Percentiles rank a stretch among this genome's conserved stretches.
These are phyloP conservation scores for Noccaea bulbosa DNA, from an alignment of 345 rosid species.

Conservation along the genomic window DNA sequence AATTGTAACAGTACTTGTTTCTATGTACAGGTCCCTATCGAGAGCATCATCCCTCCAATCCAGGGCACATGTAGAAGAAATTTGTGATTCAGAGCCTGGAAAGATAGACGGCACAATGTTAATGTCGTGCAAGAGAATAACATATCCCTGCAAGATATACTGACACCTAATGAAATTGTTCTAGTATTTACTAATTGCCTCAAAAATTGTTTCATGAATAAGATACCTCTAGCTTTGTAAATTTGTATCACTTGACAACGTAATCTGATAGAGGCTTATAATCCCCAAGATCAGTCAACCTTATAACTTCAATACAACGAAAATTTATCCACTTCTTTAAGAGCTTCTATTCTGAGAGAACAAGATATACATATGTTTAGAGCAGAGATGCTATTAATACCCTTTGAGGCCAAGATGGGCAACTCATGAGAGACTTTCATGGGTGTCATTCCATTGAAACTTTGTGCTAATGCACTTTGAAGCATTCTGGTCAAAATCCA, in stretches of 20 bases:
- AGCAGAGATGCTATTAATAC: conserved; percentile 47
- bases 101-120: conserved; percentile 32
- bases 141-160: conserved; percentile 16
- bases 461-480: conserved; percentile 76
- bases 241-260: conserved; percentile 14
- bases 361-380: conserved; percentile 6
- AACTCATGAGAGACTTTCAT: conserved; percentile 52
- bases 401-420: conserved; percentile 48
- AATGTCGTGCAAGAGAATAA: background rate
- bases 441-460: conserved; percentile 70
- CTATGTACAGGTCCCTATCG: conserved; percentile 89
- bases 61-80: conserved; percentile 62
- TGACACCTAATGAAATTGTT: conserved; percentile 7
- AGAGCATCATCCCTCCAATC: conserved; percentile 87
- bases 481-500: conserved; percentile 77
- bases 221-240: conserved; percentile 26
- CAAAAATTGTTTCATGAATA: conserved; percentile 2
- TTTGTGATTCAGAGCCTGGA: conserved; percentile 62
- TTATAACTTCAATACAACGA: conserved; percentile 15
- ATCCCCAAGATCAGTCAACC: conserved; percentile 7
- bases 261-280: conserved; percentile 1
- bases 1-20: conserved; percentile 78
- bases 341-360: background rate
- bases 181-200: conserved; percentile 1
- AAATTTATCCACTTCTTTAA: conserved; percentile 14